A percentile compares a stretch with the other conserved stretches of the same genome.
phyloP scores from a whole-genome alignment of 2,329 filamentous ascomycete genomes.

The Zasmidium cellare region DNA sequence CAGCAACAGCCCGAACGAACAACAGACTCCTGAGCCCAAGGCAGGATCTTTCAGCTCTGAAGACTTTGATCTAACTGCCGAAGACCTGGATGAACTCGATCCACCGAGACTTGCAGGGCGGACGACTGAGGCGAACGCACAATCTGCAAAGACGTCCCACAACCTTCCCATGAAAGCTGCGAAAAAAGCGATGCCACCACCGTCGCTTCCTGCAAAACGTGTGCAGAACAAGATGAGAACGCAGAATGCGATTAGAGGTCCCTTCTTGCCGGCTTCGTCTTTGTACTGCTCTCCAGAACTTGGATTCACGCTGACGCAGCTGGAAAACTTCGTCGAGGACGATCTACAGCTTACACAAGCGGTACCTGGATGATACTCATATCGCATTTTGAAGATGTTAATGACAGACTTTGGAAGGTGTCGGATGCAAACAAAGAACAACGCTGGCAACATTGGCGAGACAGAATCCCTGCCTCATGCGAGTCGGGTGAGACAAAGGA shows the following conservation, averaged over 20 bases:
- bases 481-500: not conserved
- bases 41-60: constrained; percentile 39
- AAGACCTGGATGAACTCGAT: constrained; percentile 42
- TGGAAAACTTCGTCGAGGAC: constrained; percentile 37
- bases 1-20: constrained; percentile 13
- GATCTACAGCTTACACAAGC: constrained; percentile 37
- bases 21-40: not conserved
- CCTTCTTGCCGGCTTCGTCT: constrained; percentile 20
- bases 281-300: constrained; percentile 22
- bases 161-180: constrained; percentile 1
- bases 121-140: constrained; percentile 1
- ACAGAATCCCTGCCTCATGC: not conserved
- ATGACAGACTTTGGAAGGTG: not conserved
- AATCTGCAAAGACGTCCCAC: not conserved
- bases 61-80: constrained; percentile 39
- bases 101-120: constrained; percentile 12
- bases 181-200: not conserved
- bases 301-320: constrained; percentile 33
- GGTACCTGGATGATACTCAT: constrained; percentile 17
- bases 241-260: constrained; percentile 15
- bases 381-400: not conserved
- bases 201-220: constrained; percentile 8
- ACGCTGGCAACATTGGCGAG: not conserved
- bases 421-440: not conserved
- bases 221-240: constrained; percentile 3